A percentile compares a stretch with the other conserved stretches of the same genome.
phyloP scores from a whole-genome alignment of 2,329 filamentous ascomycete genomes.

The Xylariales sp. region DNA sequence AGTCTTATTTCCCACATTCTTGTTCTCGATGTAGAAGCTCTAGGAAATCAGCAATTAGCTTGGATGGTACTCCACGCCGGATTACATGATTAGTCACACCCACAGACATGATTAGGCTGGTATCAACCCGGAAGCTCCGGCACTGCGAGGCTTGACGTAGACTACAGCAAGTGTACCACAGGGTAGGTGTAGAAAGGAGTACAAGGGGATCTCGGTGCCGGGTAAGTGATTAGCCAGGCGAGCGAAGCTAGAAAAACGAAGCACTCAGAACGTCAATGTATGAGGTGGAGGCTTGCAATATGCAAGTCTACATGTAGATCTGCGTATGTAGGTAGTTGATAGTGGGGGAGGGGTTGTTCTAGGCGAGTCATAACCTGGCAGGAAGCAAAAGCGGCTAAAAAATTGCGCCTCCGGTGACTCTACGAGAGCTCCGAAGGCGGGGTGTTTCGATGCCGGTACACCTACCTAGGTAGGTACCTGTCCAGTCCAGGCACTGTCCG shows the following conservation, averaged over 20 bases:
- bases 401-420: slow-evolving; percentile 31
- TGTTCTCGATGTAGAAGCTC: slow-evolving; percentile 81
- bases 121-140: background rate
- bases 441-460: slow-evolving; percentile 21
- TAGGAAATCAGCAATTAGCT: slow-evolving; percentile 54
- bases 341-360: slow-evolving; percentile 34
- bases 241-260: slow-evolving; percentile 19
- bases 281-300: slow-evolving; percentile 2
- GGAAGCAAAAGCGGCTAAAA: slow-evolving; percentile 10
- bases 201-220: background rate
- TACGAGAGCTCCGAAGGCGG: slow-evolving; percentile 42
- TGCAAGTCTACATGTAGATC: background rate
- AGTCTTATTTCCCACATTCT: slow-evolving; percentile 79
- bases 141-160: slow-evolving; percentile 16
- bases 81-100: slow-evolving; percentile 29
- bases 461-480: too few species aligned
- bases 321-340: slow-evolving; percentile 15
- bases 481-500: too few species aligned
- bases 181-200: slow-evolving; percentile 1
- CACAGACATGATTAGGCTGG: slow-evolving; percentile 45
- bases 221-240: slow-evolving; percentile 31
- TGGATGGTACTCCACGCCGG: slow-evolving; percentile 11
- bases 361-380: background rate
- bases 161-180: slow-evolving; percentile 1
- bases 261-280: background rate